Base-by-base conservation (phyloP, 306 rosid species). In the Castanopsis chinensis region DNA sequence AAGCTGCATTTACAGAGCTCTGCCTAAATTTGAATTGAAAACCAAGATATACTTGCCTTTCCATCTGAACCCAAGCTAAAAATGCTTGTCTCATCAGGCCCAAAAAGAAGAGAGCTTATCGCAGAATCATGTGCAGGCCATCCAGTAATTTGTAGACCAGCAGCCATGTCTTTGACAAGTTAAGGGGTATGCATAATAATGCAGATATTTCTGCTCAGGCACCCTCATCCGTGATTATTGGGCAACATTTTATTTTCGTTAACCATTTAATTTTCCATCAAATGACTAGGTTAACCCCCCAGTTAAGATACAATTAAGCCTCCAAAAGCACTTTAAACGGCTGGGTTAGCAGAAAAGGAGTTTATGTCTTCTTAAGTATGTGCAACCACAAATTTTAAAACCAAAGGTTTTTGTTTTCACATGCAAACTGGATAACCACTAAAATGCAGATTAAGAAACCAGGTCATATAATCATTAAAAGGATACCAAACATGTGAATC, bases 401-500 rank as follows among this genome's bases (percentile, higher is more conserved):
- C 8, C 69, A 73, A 1, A 4, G 51, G 55, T 77, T 54, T 57
- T 14, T 71, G 20, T 52, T 59, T 57, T 65, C 52, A 51, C 17
- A 60, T 25, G 71, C 58, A 43, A 67, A 54, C 45, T 25, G 60
- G 65, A 45, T 15, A 56, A 65, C 61, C n/a, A 67, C 30, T 81
- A 21, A 12, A 79, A 70, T 35, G 10, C 61, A 63, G 30, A 35
- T 13, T 33, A 72, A 73, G 49, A 51, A 70, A 75, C 60, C 58
- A 77, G 78, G 58, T 52, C 69, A 52, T 76, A 63, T 61, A 33
- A 81, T 28, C n/a, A 27, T n/a, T 43, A 27, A 14, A 69, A 94
- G 99, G 99, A 94, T 92, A 94, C 99, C 99, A 80, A 94, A 94
- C 94, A 94, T 91, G 87, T 94, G 97, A 86, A 94, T 94, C 99